A percentile compares a stretch with the other conserved stretches of the same genome.
These are phyloP conservation scores for Verticillium alfalfae DNA, from an alignment of 2,329 filamentous ascomycete species.

Conservation along the genomic window DNA sequence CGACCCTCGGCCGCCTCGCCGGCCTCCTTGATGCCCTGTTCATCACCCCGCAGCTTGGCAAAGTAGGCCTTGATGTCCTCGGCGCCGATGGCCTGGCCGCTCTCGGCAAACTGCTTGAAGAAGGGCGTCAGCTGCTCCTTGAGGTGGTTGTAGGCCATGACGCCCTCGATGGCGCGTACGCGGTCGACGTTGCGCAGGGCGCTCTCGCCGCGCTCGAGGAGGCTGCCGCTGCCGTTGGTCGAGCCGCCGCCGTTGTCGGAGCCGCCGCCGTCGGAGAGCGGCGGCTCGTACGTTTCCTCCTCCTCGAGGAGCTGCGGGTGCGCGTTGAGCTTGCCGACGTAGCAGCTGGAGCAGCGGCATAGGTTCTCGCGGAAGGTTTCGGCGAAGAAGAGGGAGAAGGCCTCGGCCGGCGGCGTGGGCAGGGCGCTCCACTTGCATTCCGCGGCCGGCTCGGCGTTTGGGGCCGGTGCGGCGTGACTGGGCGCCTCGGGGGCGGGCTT, in stretches of 20 bases:
- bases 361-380: slow-evolving; percentile 74
- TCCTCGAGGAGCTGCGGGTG: slow-evolving; percentile 86
- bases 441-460: slow-evolving; percentile 11
- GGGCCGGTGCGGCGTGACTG: not conserved
- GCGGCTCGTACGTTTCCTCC: slow-evolving; percentile 90
- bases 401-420: slow-evolving; percentile 40
- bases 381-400: slow-evolving; percentile 78
- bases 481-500: slow-evolving; percentile 10
- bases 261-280: slow-evolving; percentile 63
- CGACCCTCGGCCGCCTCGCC: slow-evolving; percentile 43
- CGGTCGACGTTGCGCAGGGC: slow-evolving; percentile 89
- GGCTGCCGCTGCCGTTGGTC: slow-evolving; percentile 68
- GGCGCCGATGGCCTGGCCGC: slow-evolving; percentile 78
- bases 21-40: slow-evolving; percentile 63
- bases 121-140: slow-evolving; percentile 96
- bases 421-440: slow-evolving; percentile 59
- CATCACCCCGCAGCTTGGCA: slow-evolving; percentile 86
- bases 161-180: slow-evolving; percentile 88
- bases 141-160: slow-evolving; percentile 96
- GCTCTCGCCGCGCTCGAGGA: slow-evolving; percentile 88
- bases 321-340: slow-evolving; percentile 55
- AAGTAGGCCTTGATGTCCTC: slow-evolving; percentile 98
- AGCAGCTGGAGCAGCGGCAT: slow-evolving; percentile 81
- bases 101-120: slow-evolving; percentile 89
- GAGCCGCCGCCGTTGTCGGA: slow-evolving; percentile 46